phyloP scores from a whole-genome alignment of 768 basidiomycete species.

The Clavaria fumosa region DNA sequence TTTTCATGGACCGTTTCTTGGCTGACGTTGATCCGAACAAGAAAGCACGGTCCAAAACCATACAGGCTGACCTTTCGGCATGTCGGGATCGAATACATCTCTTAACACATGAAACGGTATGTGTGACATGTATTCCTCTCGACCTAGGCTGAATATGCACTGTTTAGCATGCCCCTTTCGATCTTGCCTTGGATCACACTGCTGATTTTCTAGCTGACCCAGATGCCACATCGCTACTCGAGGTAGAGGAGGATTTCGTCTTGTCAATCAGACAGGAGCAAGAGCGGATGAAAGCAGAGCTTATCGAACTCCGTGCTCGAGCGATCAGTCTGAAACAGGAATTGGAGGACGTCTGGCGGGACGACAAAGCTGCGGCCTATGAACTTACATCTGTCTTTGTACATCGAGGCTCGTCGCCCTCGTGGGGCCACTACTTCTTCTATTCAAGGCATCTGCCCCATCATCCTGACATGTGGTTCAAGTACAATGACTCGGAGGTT shows the following conservation, averaged over 20 bases:
- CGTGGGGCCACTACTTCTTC: conserved; percentile 92
- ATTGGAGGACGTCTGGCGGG: conserved; percentile 62
- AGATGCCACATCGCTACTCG: conserved; percentile 26
- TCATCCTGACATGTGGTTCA: conserved; percentile 78
- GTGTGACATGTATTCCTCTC: conserved; percentile 4
- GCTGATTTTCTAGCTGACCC: conserved; percentile 41
- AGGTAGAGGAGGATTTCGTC: conserved; percentile 47
- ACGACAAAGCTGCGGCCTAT: conserved; percentile 53
- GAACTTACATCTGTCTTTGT: conserved; percentile 92
- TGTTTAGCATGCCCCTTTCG: conserved; percentile 44
- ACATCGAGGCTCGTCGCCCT: conserved; percentile 77
- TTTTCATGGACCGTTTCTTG: conserved; percentile 87
- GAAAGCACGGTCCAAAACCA: conserved; percentile 50
- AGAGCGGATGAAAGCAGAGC: conserved; percentile 34
- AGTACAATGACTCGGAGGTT: conserved; percentile 90
- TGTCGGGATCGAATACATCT: conserved; percentile 54
- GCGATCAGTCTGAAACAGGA: conserved; percentile 44
- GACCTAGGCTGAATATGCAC: conserved; percentile 3
- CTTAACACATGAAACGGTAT: conserved; percentile 60
- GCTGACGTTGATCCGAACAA: conserved; percentile 58
- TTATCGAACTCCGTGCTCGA: conserved; percentile 36
- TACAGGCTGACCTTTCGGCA: conserved; percentile 49
- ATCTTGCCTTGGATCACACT: conserved; percentile 37
- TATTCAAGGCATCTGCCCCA: conserved; percentile 80
- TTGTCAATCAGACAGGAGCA: conserved; percentile 38